Evolutionary conservation across 441 rosid species (phyloP).

Genomic region (Francoa sonchifolia): DNA sequence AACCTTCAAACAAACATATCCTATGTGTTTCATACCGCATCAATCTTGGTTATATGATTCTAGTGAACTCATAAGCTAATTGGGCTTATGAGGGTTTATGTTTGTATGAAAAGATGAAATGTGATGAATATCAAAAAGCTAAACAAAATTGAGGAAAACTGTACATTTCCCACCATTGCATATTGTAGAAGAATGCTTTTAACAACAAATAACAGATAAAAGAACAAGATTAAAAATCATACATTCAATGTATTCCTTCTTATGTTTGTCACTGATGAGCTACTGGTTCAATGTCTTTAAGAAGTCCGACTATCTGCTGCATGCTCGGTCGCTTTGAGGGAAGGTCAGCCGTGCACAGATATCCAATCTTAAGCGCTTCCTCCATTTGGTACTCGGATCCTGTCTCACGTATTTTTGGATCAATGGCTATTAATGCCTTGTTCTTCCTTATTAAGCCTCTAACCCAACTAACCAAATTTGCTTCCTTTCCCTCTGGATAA

Average conservation of each 20-base stretch:
- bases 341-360: conserved; percentile 77
- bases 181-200: conserved; percentile 17
- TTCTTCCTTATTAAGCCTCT: conserved; percentile 56
- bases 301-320: conserved; percentile 94
- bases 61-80: too few relatives aligned
- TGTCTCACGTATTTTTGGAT: conserved; percentile 57
- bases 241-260: conserved; percentile 4
- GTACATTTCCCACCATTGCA: conserved; percentile 25
- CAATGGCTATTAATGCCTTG: conserved; percentile 49
- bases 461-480: conserved; percentile 57
- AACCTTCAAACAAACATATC: too few relatives aligned
- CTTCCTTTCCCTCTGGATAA: conserved; percentile 50
- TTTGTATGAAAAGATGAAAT: conserved; percentile 6
- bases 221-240: conserved; percentile 8
- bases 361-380: conserved; percentile 86
- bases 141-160: conserved; percentile 20
- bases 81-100: too few relatives aligned
- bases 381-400: conserved; percentile 54
- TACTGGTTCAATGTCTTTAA: conserved; percentile 74
- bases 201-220: conserved; percentile 4
- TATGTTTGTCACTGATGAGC: conserved; percentile 24
- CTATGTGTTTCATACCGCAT: too few relatives aligned
- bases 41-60: too few relatives aligned
- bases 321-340: conserved; percentile 84
- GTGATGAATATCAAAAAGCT: conserved; percentile 10